These are phyloP conservation scores for Sporothrix curviconia DNA, from an alignment of 2,329 filamentous ascomycete species.

Conservation along the genomic window DNA sequence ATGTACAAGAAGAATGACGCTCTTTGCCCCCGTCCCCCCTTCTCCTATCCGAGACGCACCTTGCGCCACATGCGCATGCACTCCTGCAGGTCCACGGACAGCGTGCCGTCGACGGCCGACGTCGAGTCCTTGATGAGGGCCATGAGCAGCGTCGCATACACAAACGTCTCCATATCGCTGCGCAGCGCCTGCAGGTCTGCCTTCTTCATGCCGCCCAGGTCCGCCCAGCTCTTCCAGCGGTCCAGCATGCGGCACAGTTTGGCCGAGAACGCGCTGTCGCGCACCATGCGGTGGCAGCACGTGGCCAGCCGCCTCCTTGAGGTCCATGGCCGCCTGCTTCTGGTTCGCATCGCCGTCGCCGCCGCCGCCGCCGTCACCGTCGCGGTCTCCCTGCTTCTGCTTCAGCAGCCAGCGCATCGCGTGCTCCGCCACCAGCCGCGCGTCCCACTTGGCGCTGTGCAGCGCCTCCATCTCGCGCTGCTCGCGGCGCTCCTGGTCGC, in stretches of 20 bases:
- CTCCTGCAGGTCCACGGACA: constrained; percentile 49
- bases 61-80: constrained; percentile 48
- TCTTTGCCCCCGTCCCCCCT: too few relatives aligned
- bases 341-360: background rate
- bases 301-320: constrained; percentile 39
- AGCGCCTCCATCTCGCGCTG: constrained; percentile 43
- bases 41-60: constrained; percentile 43
- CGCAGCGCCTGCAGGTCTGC: constrained; percentile 36
- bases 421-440: constrained; percentile 39
- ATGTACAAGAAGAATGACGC: too few relatives aligned
- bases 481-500: constrained; percentile 37
- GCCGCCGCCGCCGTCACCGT: background rate
- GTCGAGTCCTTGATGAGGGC: constrained; percentile 42
- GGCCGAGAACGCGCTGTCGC: constrained; percentile 38
- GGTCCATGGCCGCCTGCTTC: background rate
- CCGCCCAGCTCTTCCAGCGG: constrained; percentile 48
- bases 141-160: constrained; percentile 41
- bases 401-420: constrained; percentile 38
- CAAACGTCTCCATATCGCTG: constrained; percentile 37
- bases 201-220: constrained; percentile 47
- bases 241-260: constrained; percentile 41
- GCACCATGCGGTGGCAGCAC: constrained; percentile 48
- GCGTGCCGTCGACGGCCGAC: constrained; percentile 38
- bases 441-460: constrained; percentile 48
- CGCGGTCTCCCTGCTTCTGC: background rate